Evolutionary conservation across 2,329 filamentous ascomycete genomes (phyloP), one percentile per base, ranked within the genome.

Genomic region (Fonsecaea nubica): DNA sequence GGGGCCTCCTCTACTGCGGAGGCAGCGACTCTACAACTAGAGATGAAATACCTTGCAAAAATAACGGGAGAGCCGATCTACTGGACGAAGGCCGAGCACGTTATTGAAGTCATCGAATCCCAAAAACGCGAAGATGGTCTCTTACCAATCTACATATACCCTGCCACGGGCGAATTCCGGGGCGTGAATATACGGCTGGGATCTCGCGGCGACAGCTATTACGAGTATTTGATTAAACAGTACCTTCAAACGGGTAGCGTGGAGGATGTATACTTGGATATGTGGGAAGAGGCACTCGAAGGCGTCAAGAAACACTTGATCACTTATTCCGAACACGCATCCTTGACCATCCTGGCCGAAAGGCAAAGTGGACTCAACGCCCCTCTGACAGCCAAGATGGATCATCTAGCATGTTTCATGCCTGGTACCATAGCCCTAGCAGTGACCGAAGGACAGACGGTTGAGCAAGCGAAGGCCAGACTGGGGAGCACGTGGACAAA

Each of bases 221-320:
- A 99, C 80, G 92, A 99, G 80, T 99, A 99, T 77, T 87, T 99
- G 58, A 96, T 98, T 83, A 99, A 99, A 81, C 95, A 99, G 78
- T 98, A 96, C 76, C 84, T 97, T 21, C 95, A 99, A 79, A 99
- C 95, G 12, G 92, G 91, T 64, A 88, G 91, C 76, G 85, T 93
- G 75, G 94, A 99, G 77, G 84, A 88, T 0, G 81, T 98, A 15
- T 99, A 99, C 78, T 84, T 89, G 71, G 91, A 95, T 13, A 92
- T 99, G 89, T 99, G 96, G 93, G 85, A 94, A 45, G 91, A 99
- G 76, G 85, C 92, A 13, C 82, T 99, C 54, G 83, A 82, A 15
- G 95, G 94, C 58, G 89, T 98, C 64, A 92, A 94, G 74, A 96
- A 96, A 79, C 90, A 99, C 76, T 86, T 99, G 35, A 83, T 99